Evolutionary conservation across 140 eudicot genomes (phyloP), one percentile per base, ranked within the genome.

Genomic region (Ambrosia hybrid): DNA sequence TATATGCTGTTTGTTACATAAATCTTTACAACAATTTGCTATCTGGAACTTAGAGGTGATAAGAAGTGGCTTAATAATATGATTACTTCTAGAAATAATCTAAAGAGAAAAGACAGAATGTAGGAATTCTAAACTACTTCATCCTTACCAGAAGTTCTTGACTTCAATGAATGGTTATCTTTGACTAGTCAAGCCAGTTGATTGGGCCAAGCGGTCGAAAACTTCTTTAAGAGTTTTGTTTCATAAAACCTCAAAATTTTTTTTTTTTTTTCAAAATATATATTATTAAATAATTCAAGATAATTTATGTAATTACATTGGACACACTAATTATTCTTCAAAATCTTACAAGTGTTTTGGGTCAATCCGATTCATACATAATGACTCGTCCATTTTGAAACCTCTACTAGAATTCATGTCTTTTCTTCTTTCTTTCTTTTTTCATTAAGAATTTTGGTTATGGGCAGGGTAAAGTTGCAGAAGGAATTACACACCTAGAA

Each of bases 401-500:
- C 45, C 45, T 5, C 45, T 39, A 39, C 45, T 3, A 0, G 45
- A 2, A 39, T 39, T 39, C 45, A 39, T 39, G 45, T 3, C 5
- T 39, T 39, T 3, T 39, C 6, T 39, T 39, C 6, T 39, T 3
- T 39, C 6, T 39, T 39, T 39, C 45, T 39, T 55, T 14, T 17
- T 57, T 57, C 9, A 6, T 57, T 76, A 51, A 74, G 3, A 39
- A 33, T 49, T 70, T 10, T 70, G 73, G 26, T 74, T 16, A 14
- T 62, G 16, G 77, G 53, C 89, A 93, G 99, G 96, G 95, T 7
- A 93, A 90, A 80, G 65, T 58, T 73, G 74, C 74, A 36, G 90
- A 93, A 80, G 91, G 88, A 74, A 75, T 87, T 58, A 65, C 56
- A 48, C 96, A 93, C 87, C 78, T 93, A 39, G 91, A 93, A 85